phyloP scores from a whole-genome alignment of 202 grass and related monocot genomes.

The Panicum hallii region DNA sequence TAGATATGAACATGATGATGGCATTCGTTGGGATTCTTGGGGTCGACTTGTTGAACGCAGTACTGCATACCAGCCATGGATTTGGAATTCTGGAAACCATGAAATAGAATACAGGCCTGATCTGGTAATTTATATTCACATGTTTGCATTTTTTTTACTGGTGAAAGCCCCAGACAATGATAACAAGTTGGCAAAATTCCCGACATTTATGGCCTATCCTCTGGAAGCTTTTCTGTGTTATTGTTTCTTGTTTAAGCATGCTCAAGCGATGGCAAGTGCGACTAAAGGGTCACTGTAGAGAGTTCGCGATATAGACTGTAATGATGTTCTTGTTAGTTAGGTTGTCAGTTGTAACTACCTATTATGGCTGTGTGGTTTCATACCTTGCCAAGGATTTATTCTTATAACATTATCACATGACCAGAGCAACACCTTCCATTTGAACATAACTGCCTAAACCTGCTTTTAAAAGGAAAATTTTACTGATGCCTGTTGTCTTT shows the following conservation, averaged over 20 bases:
- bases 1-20: slow-evolving; percentile 88
- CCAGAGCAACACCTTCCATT: slow-evolving; percentile 34
- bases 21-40: slow-evolving; percentile 93
- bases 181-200: not conserved
- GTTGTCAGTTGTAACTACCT: not conserved
- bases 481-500: not conserved
- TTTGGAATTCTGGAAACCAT: slow-evolving; percentile 89
- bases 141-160: not conserved
- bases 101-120: slow-evolving; percentile 98
- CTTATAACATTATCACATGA: slow-evolving; percentile 5
- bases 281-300: not conserved
- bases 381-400: not conserved
- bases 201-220: not conserved
- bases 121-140: slow-evolving; percentile 63
- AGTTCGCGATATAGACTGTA: not conserved
- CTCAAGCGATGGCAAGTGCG: not conserved
- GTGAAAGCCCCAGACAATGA: not conserved
- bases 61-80: slow-evolving; percentile 96
- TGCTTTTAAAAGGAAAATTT: not conserved
- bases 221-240: not conserved
- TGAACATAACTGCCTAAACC: slow-evolving; percentile 13
- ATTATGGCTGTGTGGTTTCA: not conserved
- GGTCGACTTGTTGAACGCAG: slow-evolving; percentile 76
- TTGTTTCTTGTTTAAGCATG: slow-evolving; percentile 28
- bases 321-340: not conserved